Evolutionary conservation across 176 grass and related monocot genomes (phyloP).

Genomic region (Phoenix roebelenii): DNA sequence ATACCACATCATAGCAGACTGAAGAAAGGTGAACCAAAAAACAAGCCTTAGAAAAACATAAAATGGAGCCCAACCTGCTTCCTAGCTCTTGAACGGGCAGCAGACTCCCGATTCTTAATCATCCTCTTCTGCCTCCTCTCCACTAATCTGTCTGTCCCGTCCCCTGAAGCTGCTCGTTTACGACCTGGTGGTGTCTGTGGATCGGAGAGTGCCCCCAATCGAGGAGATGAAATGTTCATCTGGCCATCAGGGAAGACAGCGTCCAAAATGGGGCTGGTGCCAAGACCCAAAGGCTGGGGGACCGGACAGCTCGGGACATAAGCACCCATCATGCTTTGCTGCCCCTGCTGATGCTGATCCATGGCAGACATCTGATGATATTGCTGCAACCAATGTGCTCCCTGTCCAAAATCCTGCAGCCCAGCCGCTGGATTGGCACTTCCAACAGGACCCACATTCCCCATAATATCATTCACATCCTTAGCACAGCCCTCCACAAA

Average conservation of each 20-base stretch:
- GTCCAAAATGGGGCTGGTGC: conserved; percentile 51
- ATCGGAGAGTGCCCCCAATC: not conserved
- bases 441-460: too few relatives aligned
- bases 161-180: conserved; percentile 36
- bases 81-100: conserved; percentile 76
- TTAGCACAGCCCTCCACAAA: conserved; percentile 13
- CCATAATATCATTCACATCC: not conserved
- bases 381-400: conserved; percentile 2
- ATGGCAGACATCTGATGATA: not conserved
- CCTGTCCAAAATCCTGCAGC: not conserved
- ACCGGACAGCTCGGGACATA: conserved; percentile 29
- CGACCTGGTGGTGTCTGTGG: conserved; percentile 28
- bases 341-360: conserved; percentile 11
- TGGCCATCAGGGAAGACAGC: conserved; percentile 34
- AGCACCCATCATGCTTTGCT: conserved; percentile 15
- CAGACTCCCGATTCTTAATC: conserved; percentile 96
- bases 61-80: conserved; percentile 40
- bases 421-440: too few relatives aligned
- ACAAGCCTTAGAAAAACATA: too few relatives aligned
- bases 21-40: too few relatives aligned
- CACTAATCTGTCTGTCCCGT: conserved; percentile 35
- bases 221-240: not conserved
- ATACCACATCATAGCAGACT: not conserved
- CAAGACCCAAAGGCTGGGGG: conserved; percentile 29
- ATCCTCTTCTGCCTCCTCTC: conserved; percentile 89